A percentile compares a stretch with the other conserved stretches of the same genome.
Conservation (phyloP, 805 yeast genomes). For the Torulaspora delbrueckii region DNA sequence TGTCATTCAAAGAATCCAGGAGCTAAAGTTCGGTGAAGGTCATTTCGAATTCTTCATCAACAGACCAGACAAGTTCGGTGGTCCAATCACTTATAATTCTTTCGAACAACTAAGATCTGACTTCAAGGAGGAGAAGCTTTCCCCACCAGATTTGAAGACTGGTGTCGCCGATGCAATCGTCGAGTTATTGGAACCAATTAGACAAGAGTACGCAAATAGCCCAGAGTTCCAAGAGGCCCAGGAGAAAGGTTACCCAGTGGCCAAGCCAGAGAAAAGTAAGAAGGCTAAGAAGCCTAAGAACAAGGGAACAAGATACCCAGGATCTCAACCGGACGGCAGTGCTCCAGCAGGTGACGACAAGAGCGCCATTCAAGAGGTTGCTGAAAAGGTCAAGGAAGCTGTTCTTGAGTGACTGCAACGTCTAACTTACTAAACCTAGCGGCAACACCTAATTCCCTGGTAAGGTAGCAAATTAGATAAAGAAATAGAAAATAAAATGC, state of each 20-base stretch:
- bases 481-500: background rate
- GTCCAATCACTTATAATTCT: slow-evolving; percentile 69
- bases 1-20: slow-evolving; percentile 82
- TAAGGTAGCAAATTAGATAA: slow-evolving; percentile 1
- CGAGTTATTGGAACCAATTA: slow-evolving; percentile 75
- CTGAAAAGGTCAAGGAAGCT: slow-evolving; percentile 28
- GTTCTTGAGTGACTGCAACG: slow-evolving; percentile 5
- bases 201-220: slow-evolving; percentile 56
- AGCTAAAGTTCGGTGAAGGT: slow-evolving; percentile 57
- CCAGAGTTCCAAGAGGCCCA: slow-evolving; percentile 73
- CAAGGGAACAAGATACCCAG: slow-evolving; percentile 89
- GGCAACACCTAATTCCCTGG: too few relatives aligned
- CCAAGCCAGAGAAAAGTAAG: slow-evolving; percentile 52
- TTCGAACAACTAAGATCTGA: slow-evolving; percentile 67
- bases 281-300: slow-evolving; percentile 75
- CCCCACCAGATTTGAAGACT: slow-evolving; percentile 89
- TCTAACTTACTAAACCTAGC: background rate
- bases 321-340: slow-evolving; percentile 36
- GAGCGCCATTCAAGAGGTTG: slow-evolving; percentile 18
- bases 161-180: slow-evolving; percentile 89
- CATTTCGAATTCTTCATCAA: slow-evolving; percentile 65
- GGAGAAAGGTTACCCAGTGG: slow-evolving; percentile 80
- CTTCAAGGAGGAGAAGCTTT: slow-evolving; percentile 64
- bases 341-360: slow-evolving; percentile 25
- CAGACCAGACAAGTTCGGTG: slow-evolving; percentile 97